phyloP scores from a whole-genome alignment of 768 basidiomycete genomes.

The Termitomyces titanicus region DNA sequence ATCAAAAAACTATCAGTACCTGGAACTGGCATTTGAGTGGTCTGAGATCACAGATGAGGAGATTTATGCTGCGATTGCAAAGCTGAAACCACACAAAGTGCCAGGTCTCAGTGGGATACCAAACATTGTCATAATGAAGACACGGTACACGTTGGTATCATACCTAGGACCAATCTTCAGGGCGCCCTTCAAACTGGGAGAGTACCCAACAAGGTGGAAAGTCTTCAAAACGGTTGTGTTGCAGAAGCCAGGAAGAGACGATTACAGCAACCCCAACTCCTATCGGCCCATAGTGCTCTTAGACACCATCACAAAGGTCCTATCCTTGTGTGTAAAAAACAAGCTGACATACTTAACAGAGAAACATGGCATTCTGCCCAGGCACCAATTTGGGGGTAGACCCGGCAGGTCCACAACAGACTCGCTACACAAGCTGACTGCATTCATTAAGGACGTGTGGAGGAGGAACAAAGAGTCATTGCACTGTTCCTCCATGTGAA shows the following conservation, averaged over 20 bases:
- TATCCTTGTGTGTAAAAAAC: constrained; percentile 6
- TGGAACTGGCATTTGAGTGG: constrained; percentile 13
- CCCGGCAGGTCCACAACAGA: constrained; percentile 27
- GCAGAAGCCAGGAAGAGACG: constrained; percentile 29
- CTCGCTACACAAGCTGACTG: constrained; percentile 25
- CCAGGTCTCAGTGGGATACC: constrained; percentile 14
- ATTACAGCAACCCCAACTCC: constrained; percentile 28
- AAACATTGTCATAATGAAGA: constrained; percentile 28
- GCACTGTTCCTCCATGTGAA: constrained; percentile 17
- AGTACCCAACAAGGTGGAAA: constrained; percentile 25
- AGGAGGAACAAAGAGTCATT: constrained; percentile 20
- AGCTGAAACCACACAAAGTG: constrained; percentile 33
- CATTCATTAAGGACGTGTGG: constrained; percentile 36
- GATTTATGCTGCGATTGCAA: constrained; percentile 18
- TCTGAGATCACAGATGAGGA: constrained; percentile 20
- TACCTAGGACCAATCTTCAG: constrained; percentile 24
- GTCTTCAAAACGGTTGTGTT: constrained; percentile 26
- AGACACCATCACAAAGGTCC: too few species aligned
- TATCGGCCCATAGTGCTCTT: constrained; percentile 6
- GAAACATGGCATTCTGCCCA: constrained; percentile 14
- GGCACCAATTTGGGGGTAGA: constrained; percentile 25
- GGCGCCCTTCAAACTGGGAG: constrained; percentile 20
- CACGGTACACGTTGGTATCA: constrained; percentile 18
- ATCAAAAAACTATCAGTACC: constrained; percentile 13
- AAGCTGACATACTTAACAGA: constrained; percentile 14